Evolutionary conservation across 441 rosid species (phyloP).

Genomic region (Erysimum pusillum): DNA sequence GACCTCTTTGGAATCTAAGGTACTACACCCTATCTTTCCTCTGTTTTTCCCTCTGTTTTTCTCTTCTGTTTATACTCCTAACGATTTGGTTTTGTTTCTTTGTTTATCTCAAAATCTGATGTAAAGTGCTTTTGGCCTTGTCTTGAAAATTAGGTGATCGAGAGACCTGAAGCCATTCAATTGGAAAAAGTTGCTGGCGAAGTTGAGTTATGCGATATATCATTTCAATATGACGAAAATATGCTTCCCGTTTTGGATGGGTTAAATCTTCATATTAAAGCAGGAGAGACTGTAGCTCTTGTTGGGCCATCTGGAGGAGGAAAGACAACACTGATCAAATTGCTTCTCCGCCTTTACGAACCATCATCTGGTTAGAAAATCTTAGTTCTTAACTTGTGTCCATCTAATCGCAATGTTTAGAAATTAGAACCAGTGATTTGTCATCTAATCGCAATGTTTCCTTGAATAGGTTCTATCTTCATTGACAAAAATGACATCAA

Average conservation of each 20-base stretch:
- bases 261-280: constrained; percentile 78
- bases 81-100: not conserved
- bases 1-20: constrained; percentile 70
- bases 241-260: constrained; percentile 68
- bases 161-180: constrained; percentile 64
- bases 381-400: constrained; percentile 22
- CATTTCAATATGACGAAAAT: constrained; percentile 69
- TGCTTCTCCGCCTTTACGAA: constrained; percentile 93
- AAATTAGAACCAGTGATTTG: constrained; percentile 22
- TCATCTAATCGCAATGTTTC: not conserved
- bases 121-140: constrained; percentile 29
- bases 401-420: constrained; percentile 20
- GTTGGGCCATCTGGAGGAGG: constrained; percentile 99
- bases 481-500: constrained; percentile 72
- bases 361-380: constrained; percentile 69
- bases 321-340: constrained; percentile 86
- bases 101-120: constrained; percentile 7
- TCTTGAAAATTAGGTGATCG: constrained; percentile 62
- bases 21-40: constrained; percentile 32
- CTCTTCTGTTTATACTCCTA: constrained; percentile 14
- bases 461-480: constrained; percentile 66
- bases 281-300: constrained; percentile 92
- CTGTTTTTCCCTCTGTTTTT: constrained; percentile 7
- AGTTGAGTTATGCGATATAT: constrained; percentile 69
- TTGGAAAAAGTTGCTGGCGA: constrained; percentile 74